phyloP scores from a whole-genome alignment of 2,329 filamentous ascomycete species.

The Cercospora beticola region DNA sequence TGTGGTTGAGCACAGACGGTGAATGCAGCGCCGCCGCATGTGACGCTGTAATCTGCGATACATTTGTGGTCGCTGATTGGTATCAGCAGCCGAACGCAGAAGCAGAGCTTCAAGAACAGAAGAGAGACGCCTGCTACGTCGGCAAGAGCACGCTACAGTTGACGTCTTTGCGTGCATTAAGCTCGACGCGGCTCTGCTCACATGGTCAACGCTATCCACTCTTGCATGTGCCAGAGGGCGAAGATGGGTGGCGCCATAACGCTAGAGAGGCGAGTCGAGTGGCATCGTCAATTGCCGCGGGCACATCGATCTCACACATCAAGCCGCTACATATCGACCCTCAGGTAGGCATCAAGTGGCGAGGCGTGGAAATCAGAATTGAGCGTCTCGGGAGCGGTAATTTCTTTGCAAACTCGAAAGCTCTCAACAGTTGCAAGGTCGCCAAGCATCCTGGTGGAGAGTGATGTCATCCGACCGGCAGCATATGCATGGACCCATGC shows the following conservation, averaged over 20 bases:
- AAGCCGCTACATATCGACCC: background rate
- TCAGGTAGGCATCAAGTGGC: background rate
- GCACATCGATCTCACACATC: background rate
- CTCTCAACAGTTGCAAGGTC: background rate
- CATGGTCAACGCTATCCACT: slow-evolving; percentile 1
- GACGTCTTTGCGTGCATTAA: slow-evolving; percentile 5
- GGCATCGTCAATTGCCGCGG: background rate
- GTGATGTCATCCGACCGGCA: slow-evolving; percentile 1
- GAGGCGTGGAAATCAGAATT: background rate
- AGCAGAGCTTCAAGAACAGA: background rate
- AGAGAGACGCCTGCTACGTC: background rate
- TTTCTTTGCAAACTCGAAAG: background rate
- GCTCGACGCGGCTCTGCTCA: slow-evolving; percentile 7
- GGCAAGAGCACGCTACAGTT: background rate
- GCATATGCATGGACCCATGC: background rate
- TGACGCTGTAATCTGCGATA: background rate
- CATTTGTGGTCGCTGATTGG: background rate
- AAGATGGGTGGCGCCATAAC: background rate
- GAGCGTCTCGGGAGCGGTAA: background rate
- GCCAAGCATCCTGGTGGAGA: background rate
- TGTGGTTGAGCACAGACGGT: background rate
- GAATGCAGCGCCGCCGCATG: background rate
- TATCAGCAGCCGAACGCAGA: background rate
- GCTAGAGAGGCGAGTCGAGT: background rate
- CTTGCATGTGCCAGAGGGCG: background rate